These are phyloP conservation scores for Acephala macrosclerotiorum DNA, from an alignment of 2,329 filamentous ascomycete species.

Conservation along the genomic window DNA sequence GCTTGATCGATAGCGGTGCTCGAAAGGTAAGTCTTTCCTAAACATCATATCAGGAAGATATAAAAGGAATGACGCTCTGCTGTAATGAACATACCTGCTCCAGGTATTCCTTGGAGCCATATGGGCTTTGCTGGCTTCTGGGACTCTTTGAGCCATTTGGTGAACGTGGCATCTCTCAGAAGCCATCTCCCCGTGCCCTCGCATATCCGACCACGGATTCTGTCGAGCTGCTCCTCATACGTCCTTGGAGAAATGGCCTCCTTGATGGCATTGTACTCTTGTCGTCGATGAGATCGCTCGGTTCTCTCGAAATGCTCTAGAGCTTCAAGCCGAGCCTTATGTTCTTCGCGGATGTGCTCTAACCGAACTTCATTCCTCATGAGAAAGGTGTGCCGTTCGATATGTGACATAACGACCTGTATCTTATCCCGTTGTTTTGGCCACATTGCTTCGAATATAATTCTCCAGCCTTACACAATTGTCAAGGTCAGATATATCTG, in stretches of 20 bases:
- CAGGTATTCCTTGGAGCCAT: constrained; percentile 20
- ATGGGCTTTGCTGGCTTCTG: neutral
- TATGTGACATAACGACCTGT: constrained; percentile 11
- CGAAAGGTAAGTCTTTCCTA: constrained; percentile 21
- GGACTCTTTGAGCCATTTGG: constrained; percentile 11
- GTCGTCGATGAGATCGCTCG: neutral
- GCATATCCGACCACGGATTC: neutral
- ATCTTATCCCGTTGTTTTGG: constrained; percentile 38
- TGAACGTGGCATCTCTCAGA: constrained; percentile 14
- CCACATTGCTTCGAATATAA: constrained; percentile 44
- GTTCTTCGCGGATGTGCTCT: constrained; percentile 19
- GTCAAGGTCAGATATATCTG: constrained; percentile 7
- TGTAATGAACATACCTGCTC: constrained; percentile 9
- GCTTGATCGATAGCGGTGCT: constrained; percentile 10
- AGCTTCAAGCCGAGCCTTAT: constrained; percentile 13
- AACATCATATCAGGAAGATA: neutral
- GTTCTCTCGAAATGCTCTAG: constrained; percentile 15
- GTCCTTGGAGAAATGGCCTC: constrained; percentile 1
- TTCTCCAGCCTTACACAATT: constrained; percentile 34
- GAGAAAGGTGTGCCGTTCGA: constrained; percentile 17
- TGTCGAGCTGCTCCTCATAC: constrained; percentile 4
- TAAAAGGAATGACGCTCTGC: neutral
- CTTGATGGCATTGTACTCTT: constrained; percentile 12
- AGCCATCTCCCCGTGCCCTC: constrained; percentile 13
- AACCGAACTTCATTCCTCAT: constrained; percentile 20